Evolutionary conservation across 2,329 filamentous ascomycete genomes (phyloP).

Genomic region (Diaporthe capsici): DNA sequence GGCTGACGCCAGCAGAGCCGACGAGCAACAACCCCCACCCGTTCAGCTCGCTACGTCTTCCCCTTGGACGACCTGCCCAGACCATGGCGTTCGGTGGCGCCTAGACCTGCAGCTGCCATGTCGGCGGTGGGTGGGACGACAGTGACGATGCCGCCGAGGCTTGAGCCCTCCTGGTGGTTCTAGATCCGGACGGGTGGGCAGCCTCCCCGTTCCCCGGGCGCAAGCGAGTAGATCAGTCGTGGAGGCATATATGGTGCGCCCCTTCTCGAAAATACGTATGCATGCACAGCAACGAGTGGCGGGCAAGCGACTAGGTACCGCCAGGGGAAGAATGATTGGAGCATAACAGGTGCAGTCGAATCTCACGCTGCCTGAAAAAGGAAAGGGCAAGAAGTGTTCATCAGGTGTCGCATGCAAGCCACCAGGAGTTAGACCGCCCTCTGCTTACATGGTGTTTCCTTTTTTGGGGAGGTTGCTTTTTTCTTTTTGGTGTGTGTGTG

Average conservation of each 20-base stretch:
- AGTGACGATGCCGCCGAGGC: not conserved
- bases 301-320: not conserved
- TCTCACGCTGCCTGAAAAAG: not conserved
- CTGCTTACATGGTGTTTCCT: not conserved
- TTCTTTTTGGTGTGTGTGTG: too few species aligned
- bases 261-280: not conserved
- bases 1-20: not conserved
- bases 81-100: not conserved
- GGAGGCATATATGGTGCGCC: not conserved
- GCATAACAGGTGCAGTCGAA: not conserved
- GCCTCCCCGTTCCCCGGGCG: not conserved
- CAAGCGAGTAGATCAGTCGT: not conserved
- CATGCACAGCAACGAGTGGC: not conserved
- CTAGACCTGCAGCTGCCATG: slow-evolving; percentile 9
- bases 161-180: not conserved
- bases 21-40: not conserved
- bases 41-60: not conserved
- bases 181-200: too few species aligned
- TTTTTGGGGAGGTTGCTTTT: not conserved
- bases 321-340: not conserved
- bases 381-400: not conserved
- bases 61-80: too few species aligned
- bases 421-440: not conserved
- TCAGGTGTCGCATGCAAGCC: not conserved
- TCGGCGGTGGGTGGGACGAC: not conserved